Conservation (phyloP, 2,329 filamentous ascomycete genomes). For the Diaporthe velutina region DNA sequence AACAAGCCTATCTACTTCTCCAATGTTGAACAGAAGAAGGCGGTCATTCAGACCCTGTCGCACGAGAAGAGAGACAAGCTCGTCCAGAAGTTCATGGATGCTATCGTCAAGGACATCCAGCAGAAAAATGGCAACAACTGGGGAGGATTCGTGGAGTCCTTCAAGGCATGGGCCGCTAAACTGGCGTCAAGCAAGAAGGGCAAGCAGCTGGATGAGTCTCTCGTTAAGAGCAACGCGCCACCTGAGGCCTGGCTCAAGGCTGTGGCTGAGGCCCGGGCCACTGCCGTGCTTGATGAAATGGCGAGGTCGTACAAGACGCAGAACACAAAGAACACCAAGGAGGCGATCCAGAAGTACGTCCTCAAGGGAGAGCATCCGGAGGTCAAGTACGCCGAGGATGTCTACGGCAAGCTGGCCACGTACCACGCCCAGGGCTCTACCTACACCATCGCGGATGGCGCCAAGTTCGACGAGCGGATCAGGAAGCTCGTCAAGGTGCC, state of each 20-base stretch:
- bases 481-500: constrained; percentile 37
- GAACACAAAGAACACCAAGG: constrained; percentile 42
- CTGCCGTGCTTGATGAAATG: not conserved
- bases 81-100: constrained; percentile 45
- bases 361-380: constrained; percentile 55
- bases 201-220: not conserved
- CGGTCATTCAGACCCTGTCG: constrained; percentile 41
- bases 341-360: constrained; percentile 53
- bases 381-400: constrained; percentile 47
- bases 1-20: constrained; percentile 55
- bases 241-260: constrained; percentile 20
- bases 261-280: not conserved
- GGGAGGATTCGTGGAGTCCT: constrained; percentile 23
- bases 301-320: constrained; percentile 30
- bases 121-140: constrained; percentile 29
- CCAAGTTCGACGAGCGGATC: constrained; percentile 49
- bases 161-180: constrained; percentile 18
- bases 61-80: constrained; percentile 33
- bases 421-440: constrained; percentile 53
- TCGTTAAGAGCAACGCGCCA: constrained; percentile 6
- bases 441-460: constrained; percentile 45
- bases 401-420: constrained; percentile 48
- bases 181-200: constrained; percentile 11
- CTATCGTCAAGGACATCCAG: constrained; percentile 49
- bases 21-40: constrained; percentile 46